These are phyloP conservation scores for Wallacemonas sp. DNA, from an alignment of 208 protist species.

Conservation along the genomic window DNA sequence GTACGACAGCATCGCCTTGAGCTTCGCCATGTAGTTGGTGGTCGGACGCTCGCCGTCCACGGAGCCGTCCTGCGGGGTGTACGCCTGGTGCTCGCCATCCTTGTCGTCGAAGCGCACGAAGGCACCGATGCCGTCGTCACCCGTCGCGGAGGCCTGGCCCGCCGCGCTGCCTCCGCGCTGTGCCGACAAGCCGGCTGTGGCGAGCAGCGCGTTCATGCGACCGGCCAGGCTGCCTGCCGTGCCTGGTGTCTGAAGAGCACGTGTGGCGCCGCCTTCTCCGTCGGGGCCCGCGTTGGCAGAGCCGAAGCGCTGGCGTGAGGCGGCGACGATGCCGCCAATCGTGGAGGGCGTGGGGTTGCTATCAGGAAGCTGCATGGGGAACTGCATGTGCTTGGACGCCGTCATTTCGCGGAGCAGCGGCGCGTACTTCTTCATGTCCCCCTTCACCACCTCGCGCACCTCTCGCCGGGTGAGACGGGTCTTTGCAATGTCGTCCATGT, in stretches of 20 bases:
- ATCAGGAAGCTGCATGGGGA: conserved; percentile 75
- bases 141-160: conserved; percentile 13
- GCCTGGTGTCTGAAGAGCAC: conserved; percentile 17
- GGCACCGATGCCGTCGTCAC: conserved; percentile 32
- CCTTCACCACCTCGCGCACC: conserved; percentile 65
- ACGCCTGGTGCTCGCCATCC: conserved; percentile 11
- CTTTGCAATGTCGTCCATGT: conserved; percentile 76
- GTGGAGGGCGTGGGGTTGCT: conserved; percentile 71
- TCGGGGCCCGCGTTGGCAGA: no score
- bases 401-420: conserved; percentile 68
- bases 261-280: no score
- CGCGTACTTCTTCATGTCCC: conserved; percentile 81
- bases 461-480: conserved; percentile 55
- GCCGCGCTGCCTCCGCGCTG: conserved; percentile 17
- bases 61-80: conserved; percentile 5
- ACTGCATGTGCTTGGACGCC: conserved; percentile 69
- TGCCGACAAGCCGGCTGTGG: conserved; percentile 55
- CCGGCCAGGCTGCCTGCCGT: conserved; percentile 56
- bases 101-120: conserved; percentile 46
- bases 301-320: conserved; percentile 31
- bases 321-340: conserved; percentile 73
- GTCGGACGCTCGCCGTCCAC: conserved; percentile 40
- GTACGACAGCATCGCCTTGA: conserved; percentile 89
- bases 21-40: conserved; percentile 79
- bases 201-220: conserved; percentile 59